A percentile compares a stretch with the other conserved stretches of the same genome.
phyloP scores from a whole-genome alignment of 225 moss, liverwort and hornwort species.

The Ulota crispa region DNA sequence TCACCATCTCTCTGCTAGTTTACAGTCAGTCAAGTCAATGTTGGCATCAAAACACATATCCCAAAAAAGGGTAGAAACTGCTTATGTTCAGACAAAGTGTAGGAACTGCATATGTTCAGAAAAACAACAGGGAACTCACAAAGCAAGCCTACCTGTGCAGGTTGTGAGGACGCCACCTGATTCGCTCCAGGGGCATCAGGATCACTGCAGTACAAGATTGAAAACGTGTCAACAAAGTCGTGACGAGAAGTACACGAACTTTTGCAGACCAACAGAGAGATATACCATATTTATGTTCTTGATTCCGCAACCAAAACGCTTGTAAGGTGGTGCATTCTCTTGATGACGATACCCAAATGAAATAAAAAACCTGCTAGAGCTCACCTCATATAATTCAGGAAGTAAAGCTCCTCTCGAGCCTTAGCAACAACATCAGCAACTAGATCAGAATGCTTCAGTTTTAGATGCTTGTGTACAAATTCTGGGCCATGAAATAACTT shows the following conservation, averaged over 20 bases:
- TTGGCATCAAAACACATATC: not conserved
- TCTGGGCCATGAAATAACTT: slow-evolving; percentile 98
- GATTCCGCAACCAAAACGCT: not conserved
- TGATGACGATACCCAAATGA: not conserved
- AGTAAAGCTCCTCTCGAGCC: slow-evolving; percentile 95
- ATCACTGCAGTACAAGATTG: slow-evolving; percentile 57
- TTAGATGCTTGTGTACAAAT: slow-evolving; percentile 98
- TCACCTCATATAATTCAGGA: slow-evolving; percentile 97
- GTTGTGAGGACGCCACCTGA: slow-evolving; percentile 53
- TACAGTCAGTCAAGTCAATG: slow-evolving; percentile 21
- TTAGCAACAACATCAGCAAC: slow-evolving; percentile 96
- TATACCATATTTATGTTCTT: not conserved
- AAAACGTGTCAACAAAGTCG: slow-evolving; percentile 12
- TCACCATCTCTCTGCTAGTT: slow-evolving; percentile 70
- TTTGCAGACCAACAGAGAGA: not conserved
- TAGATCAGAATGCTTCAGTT: slow-evolving; percentile 94
- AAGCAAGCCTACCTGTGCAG: slow-evolving; percentile 58
- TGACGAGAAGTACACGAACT: not conserved
- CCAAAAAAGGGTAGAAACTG: not conserved
- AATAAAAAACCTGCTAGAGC: not conserved
- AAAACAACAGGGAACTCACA: not conserved
- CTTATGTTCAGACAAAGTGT: not conserved
- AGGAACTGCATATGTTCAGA: not conserved
- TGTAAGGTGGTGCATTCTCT: not conserved
- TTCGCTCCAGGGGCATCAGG: slow-evolving; percentile 87